Evolutionary conservation across 108 stramenopile genomes (phyloP).

Genomic region (Skeletonema potamos): DNA sequence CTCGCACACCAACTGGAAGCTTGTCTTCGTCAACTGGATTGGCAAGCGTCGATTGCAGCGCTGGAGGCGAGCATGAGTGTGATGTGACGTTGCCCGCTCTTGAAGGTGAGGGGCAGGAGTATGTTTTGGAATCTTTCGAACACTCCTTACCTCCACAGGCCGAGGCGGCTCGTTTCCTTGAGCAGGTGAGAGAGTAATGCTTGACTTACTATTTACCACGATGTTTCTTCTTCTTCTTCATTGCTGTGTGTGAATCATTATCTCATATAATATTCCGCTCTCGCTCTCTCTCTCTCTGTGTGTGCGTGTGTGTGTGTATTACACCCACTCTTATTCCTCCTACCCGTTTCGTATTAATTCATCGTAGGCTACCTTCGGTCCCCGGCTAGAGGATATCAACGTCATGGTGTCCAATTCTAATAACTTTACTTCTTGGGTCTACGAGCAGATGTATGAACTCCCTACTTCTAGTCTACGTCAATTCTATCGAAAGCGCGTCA

Average conservation of each 20-base stretch:
- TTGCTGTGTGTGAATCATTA: too few species aligned
- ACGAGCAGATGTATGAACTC: constrained; percentile 36
- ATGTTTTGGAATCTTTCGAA: background rate
- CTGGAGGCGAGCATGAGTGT: background rate
- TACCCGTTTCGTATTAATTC: too few species aligned
- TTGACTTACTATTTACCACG: too few species aligned
- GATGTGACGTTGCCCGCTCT: constrained; percentile 8
- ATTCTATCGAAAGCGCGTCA: constrained; percentile 38
- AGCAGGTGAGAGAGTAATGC: constrained; percentile 25
- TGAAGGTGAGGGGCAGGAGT: constrained; percentile 10
- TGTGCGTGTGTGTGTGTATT: too few species aligned
- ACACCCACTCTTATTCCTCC: too few species aligned
- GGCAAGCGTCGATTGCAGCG: constrained; percentile 4
- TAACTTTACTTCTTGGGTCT: constrained; percentile 36
- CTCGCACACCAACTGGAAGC: background rate
- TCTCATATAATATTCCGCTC: too few species aligned
- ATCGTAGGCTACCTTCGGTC: constrained; percentile 55
- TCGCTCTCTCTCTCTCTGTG: too few species aligned
- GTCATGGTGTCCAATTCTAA: background rate
- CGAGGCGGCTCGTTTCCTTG: constrained; percentile 52
- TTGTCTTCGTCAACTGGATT: too few species aligned
- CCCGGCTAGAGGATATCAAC: constrained; percentile 19
- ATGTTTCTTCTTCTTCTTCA: too few species aligned
- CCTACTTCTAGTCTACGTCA: constrained; percentile 40
- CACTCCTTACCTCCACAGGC: background rate